Evolutionary conservation across 441 rosid species (phyloP).

Genomic region (Pelargonium australe): DNA sequence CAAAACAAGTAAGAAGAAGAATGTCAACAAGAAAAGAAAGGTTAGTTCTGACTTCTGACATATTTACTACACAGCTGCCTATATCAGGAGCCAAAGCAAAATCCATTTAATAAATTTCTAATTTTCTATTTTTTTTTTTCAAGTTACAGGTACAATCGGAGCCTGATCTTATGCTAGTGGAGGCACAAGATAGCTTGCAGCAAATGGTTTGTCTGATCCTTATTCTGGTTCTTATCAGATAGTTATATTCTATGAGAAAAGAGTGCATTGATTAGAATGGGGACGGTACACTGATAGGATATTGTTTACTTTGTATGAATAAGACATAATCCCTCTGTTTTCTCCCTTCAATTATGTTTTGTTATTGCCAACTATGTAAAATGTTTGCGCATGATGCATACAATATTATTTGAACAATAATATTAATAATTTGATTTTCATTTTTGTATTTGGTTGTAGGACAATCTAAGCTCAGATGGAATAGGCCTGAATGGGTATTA

Average conservation of each 20-base stretch:
- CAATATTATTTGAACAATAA: constrained; percentile 19
- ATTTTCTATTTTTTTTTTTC: background rate
- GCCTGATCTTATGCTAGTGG: constrained; percentile 7
- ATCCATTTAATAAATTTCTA: background rate
- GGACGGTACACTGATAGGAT: constrained; percentile 8
- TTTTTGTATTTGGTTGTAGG: constrained; percentile 21
- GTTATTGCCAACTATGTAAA: constrained; percentile 12
- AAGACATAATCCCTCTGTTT: constrained; percentile 16
- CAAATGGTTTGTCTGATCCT: constrained; percentile 5
- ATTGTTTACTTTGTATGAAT: constrained; percentile 18
- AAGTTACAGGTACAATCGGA: constrained; percentile 1
- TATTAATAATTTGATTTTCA: background rate
- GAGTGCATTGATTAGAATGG: background rate
- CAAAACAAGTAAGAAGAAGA: constrained; percentile 72
- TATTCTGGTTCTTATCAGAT: background rate
- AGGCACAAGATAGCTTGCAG: constrained; percentile 1
- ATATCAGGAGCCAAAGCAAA: background rate
- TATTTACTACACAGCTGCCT: too few species aligned
- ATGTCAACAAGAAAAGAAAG: constrained; percentile 78
- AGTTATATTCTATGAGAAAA: background rate
- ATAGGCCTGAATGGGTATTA: constrained; percentile 34
- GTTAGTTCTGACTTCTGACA: constrained; percentile 25
- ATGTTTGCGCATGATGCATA: constrained; percentile 9
- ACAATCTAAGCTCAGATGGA: constrained; percentile 31
- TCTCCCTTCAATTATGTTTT: constrained; percentile 10